phyloP scores from a whole-genome alignment of 106 monocot genomes.

The Dactylorhiza incarnata region DNA sequence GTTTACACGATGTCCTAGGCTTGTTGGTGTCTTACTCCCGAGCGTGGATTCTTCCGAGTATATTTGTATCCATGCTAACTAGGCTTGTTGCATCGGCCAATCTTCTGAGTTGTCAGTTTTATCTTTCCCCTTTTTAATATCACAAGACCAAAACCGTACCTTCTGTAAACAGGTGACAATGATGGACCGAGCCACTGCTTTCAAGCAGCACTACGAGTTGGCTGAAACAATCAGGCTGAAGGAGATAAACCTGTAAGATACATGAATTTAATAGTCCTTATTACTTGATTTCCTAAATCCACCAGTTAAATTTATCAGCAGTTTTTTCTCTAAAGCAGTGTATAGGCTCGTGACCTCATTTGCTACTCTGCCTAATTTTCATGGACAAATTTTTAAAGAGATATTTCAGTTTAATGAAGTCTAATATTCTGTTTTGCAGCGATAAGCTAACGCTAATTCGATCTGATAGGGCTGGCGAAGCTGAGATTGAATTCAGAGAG shows the following conservation, averaged over 20 bases:
- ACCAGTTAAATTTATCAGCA: neutral
- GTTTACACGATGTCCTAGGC: no score
- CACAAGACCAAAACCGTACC: neutral
- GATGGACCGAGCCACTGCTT: conserved; percentile 91
- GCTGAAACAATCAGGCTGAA: conserved; percentile 80
- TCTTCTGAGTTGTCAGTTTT: no score
- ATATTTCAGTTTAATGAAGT: neutral
- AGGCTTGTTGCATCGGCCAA: no score
- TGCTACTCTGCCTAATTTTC: neutral
- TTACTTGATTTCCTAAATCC: neutral
- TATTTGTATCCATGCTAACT: no score
- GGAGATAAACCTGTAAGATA: conserved; percentile 86
- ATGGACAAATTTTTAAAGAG: no score
- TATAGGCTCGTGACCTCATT: neutral
- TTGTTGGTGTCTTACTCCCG: no score
- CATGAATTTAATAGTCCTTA: neutral
- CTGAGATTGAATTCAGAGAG: conserved; percentile 80
- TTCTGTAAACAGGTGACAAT: conserved; percentile 64
- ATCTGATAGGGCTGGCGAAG: conserved; percentile 74
- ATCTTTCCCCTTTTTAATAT: no score
- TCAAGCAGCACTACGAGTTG: conserved; percentile 85
- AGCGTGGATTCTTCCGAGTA: no score
- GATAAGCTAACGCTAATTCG: conserved; percentile 79
- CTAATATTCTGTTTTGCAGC: conserved; percentile 26
- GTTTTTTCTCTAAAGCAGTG: neutral